These are phyloP conservation scores for Collybiopsis luxurians DNA, from an alignment of 768 basidiomycete genomes.

Conservation along the genomic window DNA sequence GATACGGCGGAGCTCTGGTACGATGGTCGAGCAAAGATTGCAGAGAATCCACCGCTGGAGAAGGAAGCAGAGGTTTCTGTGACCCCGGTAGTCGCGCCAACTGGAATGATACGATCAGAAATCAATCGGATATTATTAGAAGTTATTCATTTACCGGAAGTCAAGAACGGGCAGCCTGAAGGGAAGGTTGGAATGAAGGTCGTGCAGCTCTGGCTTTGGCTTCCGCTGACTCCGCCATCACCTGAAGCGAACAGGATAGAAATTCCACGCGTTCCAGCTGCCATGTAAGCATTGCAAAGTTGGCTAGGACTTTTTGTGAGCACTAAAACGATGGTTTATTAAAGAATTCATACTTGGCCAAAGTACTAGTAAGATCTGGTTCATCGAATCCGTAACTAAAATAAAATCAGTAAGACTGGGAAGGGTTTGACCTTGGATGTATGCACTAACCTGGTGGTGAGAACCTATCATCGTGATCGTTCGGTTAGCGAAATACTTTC, in stretches of 20 bases:
- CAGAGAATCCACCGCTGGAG: constrained; percentile 54
- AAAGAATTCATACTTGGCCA: constrained; percentile 9
- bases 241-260: constrained; percentile 43
- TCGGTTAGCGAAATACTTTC: neutral
- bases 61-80: constrained; percentile 41
- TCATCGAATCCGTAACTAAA: constrained; percentile 54
- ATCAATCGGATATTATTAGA: neutral
- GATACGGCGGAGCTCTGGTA: constrained; percentile 25
- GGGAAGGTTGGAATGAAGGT: constrained; percentile 41
- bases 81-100: constrained; percentile 41
- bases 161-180: constrained; percentile 38
- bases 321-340: neutral
- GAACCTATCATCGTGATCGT: constrained; percentile 18
- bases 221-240: constrained; percentile 25
- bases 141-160: constrained; percentile 2
- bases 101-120: neutral
- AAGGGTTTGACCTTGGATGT: too few species aligned
- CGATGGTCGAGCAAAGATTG: constrained; percentile 29
- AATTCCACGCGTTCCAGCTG: constrained; percentile 47
- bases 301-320: constrained; percentile 11
- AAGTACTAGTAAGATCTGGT: constrained; percentile 30
- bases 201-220: constrained; percentile 14
- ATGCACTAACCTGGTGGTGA: constrained; percentile 33
- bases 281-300: constrained; percentile 25
- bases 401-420: too few species aligned